Percentiles rank a stretch among this genome's conserved stretches.
These are phyloP conservation scores for Neospermospora avenae DNA, from an alignment of 2,329 filamentous ascomycete genomes.

Conservation along the genomic window DNA sequence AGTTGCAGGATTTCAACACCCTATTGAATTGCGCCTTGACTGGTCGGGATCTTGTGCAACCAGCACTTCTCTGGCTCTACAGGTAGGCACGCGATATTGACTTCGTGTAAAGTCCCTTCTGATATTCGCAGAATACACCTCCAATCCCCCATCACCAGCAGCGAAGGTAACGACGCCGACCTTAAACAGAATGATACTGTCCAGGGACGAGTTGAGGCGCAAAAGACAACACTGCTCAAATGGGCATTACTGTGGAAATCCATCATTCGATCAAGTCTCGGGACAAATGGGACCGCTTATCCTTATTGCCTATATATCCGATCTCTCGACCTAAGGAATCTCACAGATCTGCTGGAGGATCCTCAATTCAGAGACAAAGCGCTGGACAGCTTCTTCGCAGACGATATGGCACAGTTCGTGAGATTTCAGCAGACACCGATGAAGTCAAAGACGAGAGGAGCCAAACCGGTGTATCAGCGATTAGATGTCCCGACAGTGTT, in stretches of 20 bases:
- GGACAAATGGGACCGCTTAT: conserved; percentile 50
- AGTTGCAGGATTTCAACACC: conserved; percentile 53
- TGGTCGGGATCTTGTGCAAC: conserved; percentile 52
- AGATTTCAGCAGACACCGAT: conserved; percentile 34
- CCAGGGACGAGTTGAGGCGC: conserved; percentile 18
- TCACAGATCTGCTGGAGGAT: conserved; percentile 57
- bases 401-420: conserved; percentile 36
- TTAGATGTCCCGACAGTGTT: conserved; percentile 40
- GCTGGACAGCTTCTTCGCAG: conserved; percentile 40
- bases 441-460: conserved; percentile 27
- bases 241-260: conserved; percentile 67
- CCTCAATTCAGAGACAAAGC: conserved; percentile 35
- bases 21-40: conserved; percentile 57
- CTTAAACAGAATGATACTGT: conserved; percentile 19
- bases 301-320: conserved; percentile 69
- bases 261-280: conserved; percentile 62
- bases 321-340: conserved; percentile 59
- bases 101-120: background rate
- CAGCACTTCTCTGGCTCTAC: conserved; percentile 61
- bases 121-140: conserved; percentile 43
- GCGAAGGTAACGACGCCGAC: conserved; percentile 43
- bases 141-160: conserved; percentile 42
- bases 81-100: conserved; percentile 42
- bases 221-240: conserved; percentile 37
- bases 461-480: conserved; percentile 20